Evolutionary conservation across 2,329 filamentous ascomycete genomes (phyloP), one percentile per base, ranked within the genome.

Genomic region (Venturia effusa): DNA sequence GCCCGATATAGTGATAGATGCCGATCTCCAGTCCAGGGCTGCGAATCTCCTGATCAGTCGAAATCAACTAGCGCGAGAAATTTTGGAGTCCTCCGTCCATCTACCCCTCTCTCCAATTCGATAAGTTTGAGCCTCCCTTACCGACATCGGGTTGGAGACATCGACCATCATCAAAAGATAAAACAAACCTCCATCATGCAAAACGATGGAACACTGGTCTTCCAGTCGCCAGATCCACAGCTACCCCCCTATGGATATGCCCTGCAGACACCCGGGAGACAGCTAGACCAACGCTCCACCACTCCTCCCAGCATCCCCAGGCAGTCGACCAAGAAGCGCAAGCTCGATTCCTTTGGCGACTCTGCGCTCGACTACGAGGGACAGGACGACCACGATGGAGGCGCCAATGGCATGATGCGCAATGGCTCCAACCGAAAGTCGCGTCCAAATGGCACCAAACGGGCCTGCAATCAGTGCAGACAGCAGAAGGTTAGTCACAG

Each of bases 391-490:
- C 40, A 62, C 30, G 63, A 45, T 11, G 61, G 51, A 32, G 22
- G 32, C 11, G 37, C 37, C 24, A 40, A 41, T 45, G 63, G 27
- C 7, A n/a, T 63, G 30, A 61, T 30, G 39, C 63, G 45, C 39
- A 64, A 64, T 64, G 63, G 63, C 41, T 62, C 59, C 19, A 48
- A 40, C 10, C 63, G 63, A 62, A 64, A 64, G 63, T 54, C 59
- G 32, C 60, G 61, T 30, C 51, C 32, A 37, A 45, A 63, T 39
- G 60, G 64, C 30, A 64, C 60, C 60, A 91, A 93, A 78, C 82
- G 90, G 70, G 89, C 89, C 6, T 93, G 89, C 76, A 92, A 92
- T 72, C 89, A 93, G 75, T 93, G 89, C 73, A 83, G 89, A 66
- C 89, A 93, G 76, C 89, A 93, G 76, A 93, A 93, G 81, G 89